Conservation (phyloP, 139 green algal species). For the Asterochloris sp. region DNA sequence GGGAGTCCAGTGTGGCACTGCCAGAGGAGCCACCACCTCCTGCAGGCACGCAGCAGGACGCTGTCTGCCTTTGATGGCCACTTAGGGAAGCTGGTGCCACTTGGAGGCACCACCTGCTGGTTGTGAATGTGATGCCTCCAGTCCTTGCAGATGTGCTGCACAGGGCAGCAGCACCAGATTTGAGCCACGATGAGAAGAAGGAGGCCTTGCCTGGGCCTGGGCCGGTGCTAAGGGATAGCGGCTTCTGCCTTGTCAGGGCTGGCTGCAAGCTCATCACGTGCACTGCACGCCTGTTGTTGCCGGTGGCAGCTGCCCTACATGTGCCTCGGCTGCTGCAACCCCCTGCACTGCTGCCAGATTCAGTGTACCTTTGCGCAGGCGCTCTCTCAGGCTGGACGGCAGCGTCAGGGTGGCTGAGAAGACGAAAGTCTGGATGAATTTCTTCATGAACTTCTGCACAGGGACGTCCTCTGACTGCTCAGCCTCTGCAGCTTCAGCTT, state of each 20-base stretch:
- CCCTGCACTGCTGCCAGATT: background rate
- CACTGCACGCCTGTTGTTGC: no score
- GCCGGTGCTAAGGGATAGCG: no score
- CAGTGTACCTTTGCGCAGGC: conserved; percentile 49
- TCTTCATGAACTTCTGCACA: conserved; percentile 2
- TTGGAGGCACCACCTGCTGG: background rate
- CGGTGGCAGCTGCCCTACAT: no score
- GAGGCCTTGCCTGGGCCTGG: no score
- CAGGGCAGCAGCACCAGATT: no score
- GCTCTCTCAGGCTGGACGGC: conserved; percentile 64
- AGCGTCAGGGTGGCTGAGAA: conserved; percentile 96
- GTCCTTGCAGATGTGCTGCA: background rate
- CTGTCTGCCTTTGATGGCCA: background rate
- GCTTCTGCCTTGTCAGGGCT: no score
- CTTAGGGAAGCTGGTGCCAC: background rate
- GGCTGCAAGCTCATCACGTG: no score
- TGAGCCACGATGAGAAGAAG: no score
- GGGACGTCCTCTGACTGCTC: conserved; percentile 14
- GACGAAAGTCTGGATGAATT: conserved; percentile 85
- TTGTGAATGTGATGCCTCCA: background rate
- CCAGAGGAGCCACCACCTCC: conserved; percentile 59
- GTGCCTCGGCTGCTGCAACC: background rate
- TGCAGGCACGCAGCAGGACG: background rate
- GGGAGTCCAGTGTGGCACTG: conserved; percentile 58
- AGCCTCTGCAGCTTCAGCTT: background rate